Evolutionary conservation across 129 eudicot genomes (phyloP).

Genomic region (Logfia minima): DNA sequence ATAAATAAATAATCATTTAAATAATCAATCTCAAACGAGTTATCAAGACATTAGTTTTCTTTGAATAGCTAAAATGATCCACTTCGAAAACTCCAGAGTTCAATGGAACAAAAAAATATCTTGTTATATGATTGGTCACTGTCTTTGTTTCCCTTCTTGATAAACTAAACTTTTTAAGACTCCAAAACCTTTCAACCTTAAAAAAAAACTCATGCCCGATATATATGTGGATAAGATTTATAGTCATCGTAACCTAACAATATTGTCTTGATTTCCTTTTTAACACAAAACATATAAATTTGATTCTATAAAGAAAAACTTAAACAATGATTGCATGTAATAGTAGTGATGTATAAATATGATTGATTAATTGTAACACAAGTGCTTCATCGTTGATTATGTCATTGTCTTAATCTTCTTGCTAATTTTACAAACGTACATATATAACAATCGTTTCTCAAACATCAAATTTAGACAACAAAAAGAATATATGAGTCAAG

Average conservation of each 20-base stretch:
- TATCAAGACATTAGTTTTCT: no score
- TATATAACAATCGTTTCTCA: neutral
- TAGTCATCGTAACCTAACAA: neutral
- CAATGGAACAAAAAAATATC: neutral
- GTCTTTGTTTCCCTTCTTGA: neutral
- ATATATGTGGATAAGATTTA: neutral
- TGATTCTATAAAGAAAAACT: neutral
- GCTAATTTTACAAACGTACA: neutral
- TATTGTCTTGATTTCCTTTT: neutral
- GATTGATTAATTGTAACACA: neutral
- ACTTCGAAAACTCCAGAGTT: neutral
- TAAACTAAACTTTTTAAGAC: neutral
- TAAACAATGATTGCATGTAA: no score
- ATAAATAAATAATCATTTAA: no score
- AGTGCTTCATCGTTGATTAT: neutral
- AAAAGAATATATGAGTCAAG: neutral
- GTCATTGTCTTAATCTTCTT: neutral
- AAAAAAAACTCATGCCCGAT: neutral
- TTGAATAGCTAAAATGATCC: neutral
- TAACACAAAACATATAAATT: no score
- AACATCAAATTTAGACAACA: neutral
- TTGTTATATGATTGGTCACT: neutral
- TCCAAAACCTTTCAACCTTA: neutral
- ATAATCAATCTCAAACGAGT: no score
- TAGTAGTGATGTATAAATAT: no score